phyloP scores from a whole-genome alignment of 78 protist genomes.

The Dictyostelium capitatum region DNA sequence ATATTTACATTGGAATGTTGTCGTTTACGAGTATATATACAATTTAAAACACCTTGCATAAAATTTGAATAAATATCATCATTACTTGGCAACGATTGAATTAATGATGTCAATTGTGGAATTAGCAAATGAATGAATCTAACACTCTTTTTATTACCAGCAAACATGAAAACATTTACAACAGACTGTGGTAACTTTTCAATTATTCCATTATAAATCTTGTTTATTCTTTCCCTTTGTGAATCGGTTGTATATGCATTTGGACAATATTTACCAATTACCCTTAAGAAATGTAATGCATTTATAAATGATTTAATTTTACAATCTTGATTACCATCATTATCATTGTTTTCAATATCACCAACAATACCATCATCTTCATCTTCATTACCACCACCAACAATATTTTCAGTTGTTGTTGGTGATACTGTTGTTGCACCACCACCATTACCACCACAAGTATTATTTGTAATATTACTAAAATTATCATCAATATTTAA shows the following conservation, averaged over 20 bases:
- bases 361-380: neutral
- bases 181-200: conserved; percentile 17
- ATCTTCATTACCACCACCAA: neutral
- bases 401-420: neutral
- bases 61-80: neutral
- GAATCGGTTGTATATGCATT: conserved; percentile 3
- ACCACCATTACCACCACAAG: too few species aligned
- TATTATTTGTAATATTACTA: neutral
- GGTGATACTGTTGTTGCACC: neutral
- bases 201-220: conserved; percentile 1
- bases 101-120: neutral
- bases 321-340: conserved; percentile 7
- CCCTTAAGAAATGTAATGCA: conserved; percentile 2
- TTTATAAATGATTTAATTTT: conserved; percentile 25
- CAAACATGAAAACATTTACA: conserved; percentile 8
- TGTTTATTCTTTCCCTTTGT: conserved; percentile 13
- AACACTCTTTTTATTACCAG: neutral
- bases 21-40: neutral
- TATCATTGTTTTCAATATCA: neutral
- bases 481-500: conserved; percentile 3
- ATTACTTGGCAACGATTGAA: neutral
- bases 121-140: neutral
- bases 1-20: neutral
- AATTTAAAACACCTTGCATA: neutral
- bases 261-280: conserved; percentile 17